Percentiles rank a stretch among this genome's conserved stretches.
Conservation (phyloP, 176 grass and related monocot genomes). For the Luzula sylvatica region DNA sequence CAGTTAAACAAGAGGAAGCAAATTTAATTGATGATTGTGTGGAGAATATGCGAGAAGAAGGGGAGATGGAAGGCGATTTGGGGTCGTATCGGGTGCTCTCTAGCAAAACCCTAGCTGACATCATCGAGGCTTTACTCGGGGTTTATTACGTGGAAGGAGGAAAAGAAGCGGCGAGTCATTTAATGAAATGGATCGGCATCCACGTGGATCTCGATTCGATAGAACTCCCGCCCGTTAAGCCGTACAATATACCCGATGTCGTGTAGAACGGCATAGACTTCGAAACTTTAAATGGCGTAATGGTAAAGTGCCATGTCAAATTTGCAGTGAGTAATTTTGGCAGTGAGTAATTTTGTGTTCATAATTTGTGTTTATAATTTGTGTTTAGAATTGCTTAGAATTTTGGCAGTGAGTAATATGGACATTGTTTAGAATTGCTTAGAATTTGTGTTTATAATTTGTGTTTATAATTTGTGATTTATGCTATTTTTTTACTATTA, state of each 20-base stretch:
- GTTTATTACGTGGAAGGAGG: conserved; percentile 92
- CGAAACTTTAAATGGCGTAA: conserved; percentile 67
- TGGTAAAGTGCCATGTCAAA: too few species aligned
- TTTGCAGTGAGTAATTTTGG: too few species aligned
- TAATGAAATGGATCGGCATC: conserved; percentile 98
- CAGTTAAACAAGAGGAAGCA: conserved; percentile 4
- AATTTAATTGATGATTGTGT: conserved; percentile 41
- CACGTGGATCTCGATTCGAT: conserved; percentile 65
- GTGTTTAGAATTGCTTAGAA: too few species aligned
- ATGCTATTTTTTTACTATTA: too few species aligned
- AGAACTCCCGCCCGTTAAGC: conserved; percentile 57
- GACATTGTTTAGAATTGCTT: too few species aligned
- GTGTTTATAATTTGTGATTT: too few species aligned
- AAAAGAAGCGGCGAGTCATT: conserved; percentile 87
- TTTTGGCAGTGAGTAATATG: too few species aligned
- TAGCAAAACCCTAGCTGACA: conserved; percentile 94
- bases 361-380: too few species aligned
- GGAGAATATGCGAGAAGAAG: conserved; percentile 74
- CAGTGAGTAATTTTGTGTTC: too few species aligned
- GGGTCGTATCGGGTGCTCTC: conserved; percentile 93
- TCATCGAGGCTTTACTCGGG: conserved; percentile 91
- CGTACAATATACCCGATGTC: conserved; percentile 83
- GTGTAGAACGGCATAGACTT: conserved; percentile 75
- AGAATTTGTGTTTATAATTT: too few species aligned
- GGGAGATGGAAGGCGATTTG: conserved; percentile 93